phyloP scores from a whole-genome alignment of 768 basidiomycete species.

The Boletus reticuloceps region DNA sequence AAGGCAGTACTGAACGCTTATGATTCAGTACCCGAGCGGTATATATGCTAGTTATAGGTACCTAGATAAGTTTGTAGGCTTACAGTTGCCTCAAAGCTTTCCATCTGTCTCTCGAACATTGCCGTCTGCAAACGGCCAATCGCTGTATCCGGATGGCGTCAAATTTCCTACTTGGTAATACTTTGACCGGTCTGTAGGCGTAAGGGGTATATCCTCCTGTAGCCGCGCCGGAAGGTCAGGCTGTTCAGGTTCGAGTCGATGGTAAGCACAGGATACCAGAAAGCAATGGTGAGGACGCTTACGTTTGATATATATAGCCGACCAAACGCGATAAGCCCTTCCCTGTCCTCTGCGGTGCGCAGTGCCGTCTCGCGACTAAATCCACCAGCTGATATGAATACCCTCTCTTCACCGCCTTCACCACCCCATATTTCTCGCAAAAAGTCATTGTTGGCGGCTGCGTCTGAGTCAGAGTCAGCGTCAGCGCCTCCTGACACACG shows the following conservation, averaged over 20 bases:
- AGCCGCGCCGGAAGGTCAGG: slow-evolving; percentile 24
- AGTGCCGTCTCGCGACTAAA: background rate
- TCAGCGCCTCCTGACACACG: slow-evolving; percentile 18
- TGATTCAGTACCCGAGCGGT: too few species aligned
- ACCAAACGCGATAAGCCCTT: background rate
- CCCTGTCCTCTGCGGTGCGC: background rate
- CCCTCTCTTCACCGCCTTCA: background rate
- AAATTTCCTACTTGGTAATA: slow-evolving; percentile 27
- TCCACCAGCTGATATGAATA: slow-evolving; percentile 1
- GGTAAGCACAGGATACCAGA: background rate
- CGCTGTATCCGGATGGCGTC: background rate
- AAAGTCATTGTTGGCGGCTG: background rate
- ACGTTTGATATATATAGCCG: slow-evolving; percentile 3
- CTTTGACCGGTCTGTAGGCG: slow-evolving; percentile 14
- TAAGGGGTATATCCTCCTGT: slow-evolving; percentile 15
- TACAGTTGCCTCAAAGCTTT: too few species aligned
- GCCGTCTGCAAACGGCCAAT: slow-evolving; percentile 14
- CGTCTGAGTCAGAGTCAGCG: background rate
- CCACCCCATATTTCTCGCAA: background rate
- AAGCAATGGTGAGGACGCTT: background rate
- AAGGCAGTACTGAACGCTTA: too few species aligned
- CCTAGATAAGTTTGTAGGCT: too few species aligned
- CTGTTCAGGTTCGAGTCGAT: slow-evolving; percentile 6
- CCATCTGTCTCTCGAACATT: background rate
- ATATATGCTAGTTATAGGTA: too few species aligned